phyloP scores from a whole-genome alignment of 106 monocot genomes.

The Dendrobium nobile region DNA sequence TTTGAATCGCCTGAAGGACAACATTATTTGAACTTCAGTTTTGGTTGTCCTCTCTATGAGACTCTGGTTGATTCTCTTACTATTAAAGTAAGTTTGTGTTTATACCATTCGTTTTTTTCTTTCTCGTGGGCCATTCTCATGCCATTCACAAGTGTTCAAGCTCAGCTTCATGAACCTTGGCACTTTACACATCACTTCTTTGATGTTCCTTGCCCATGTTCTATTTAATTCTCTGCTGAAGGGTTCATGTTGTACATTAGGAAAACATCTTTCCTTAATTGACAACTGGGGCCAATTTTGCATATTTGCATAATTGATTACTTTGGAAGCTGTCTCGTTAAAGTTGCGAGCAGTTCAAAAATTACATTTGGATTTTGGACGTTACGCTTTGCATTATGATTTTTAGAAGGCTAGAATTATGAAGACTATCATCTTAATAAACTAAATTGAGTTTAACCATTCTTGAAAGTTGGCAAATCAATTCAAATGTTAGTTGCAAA shows the following conservation, averaged over 20 bases:
- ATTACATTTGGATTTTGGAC: not conserved
- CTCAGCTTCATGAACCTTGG: not conserved
- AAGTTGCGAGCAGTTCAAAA: not conserved
- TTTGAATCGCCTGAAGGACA: constrained; percentile 56
- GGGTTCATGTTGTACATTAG: not conserved
- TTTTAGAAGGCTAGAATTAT: not conserved
- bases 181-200: not conserved
- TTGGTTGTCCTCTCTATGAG: constrained; percentile 69
- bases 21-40: constrained; percentile 63
- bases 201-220: not conserved
- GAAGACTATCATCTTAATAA: not conserved
- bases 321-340: not conserved
- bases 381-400: not conserved
- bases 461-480: not conserved
- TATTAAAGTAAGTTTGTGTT: constrained; percentile 45
- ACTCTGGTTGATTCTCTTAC: constrained; percentile 64
- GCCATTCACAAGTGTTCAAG: not conserved
- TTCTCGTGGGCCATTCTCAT: not conserved
- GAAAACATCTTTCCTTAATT: not conserved
- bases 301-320: not conserved
- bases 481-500: not conserved
- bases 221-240: not conserved
- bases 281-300: not conserved
- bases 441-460: not conserved
- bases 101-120: not conserved